A percentile compares a stretch with the other conserved stretches of the same genome.
phyloP scores from a whole-genome alignment of 2,329 filamentous ascomycete genomes.

The Arachnopeziza araneosa region DNA sequence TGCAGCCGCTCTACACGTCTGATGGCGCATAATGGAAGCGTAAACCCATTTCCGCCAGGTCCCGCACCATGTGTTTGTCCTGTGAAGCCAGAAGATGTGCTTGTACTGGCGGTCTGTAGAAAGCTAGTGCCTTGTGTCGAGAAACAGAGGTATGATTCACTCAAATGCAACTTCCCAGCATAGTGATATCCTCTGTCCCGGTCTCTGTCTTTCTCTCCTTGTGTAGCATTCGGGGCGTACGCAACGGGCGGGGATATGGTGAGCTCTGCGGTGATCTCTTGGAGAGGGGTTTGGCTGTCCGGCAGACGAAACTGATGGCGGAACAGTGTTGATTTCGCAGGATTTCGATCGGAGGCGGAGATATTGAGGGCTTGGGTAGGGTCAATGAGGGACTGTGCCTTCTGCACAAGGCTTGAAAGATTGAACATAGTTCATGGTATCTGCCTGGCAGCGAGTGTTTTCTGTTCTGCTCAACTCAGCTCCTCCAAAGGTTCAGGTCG shows the following conservation, averaged over 20 bases:
- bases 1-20: constrained; percentile 87
- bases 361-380: constrained; percentile 72
- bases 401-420: constrained; percentile 81
- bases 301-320: constrained; percentile 95
- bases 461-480: not conserved
- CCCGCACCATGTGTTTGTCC: constrained; percentile 91
- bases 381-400: constrained; percentile 92
- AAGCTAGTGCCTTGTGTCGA: constrained; percentile 91
- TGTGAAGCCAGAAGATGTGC: constrained; percentile 77
- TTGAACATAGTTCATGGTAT: constrained; percentile 49
- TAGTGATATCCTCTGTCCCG: constrained; percentile 76
- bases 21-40: constrained; percentile 85
- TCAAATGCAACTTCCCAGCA: constrained; percentile 85
- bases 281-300: constrained; percentile 82
- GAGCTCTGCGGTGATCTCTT: constrained; percentile 94
- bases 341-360: constrained; percentile 69
- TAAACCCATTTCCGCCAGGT: constrained; percentile 92
- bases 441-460: constrained; percentile 9
- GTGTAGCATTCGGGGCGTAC: constrained; percentile 50
- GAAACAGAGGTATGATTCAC: constrained; percentile 93
- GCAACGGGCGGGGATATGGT: constrained; percentile 64
- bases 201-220: constrained; percentile 64
- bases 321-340: constrained; percentile 88
- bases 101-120: constrained; percentile 69
- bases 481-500: not conserved